Evolutionary conservation across 495 filamentous ascomycete genomes (phyloP).

Genomic region (Penicillium cataractarum): DNA sequence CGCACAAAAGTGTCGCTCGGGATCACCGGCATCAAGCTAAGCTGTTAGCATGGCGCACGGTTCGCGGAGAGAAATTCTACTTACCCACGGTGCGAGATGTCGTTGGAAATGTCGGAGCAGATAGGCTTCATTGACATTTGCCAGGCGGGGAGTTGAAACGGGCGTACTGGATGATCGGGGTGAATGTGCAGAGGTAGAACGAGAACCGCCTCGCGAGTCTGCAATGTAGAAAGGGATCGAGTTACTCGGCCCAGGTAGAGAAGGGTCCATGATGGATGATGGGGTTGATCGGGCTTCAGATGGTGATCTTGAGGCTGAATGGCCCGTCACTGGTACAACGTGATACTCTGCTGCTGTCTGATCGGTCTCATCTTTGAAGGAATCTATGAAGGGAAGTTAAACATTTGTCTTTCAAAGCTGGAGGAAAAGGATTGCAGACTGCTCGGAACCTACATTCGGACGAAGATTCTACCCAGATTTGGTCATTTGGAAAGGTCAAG

Average conservation of each 20-base stretch:
- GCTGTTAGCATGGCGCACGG: neutral
- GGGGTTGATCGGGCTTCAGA: constrained; percentile 33
- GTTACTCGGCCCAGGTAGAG: constrained; percentile 18
- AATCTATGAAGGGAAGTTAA: constrained; percentile 25
- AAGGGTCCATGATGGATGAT: constrained; percentile 34
- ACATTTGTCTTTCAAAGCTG: neutral
- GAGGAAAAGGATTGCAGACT: neutral
- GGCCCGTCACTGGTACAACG: constrained; percentile 31
- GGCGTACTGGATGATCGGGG: constrained; percentile 25
- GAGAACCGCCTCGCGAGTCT: constrained; percentile 22
- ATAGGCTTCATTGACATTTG: constrained; percentile 44
- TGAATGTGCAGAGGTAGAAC: constrained; percentile 26
- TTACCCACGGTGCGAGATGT: constrained; percentile 44
- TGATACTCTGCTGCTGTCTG: constrained; percentile 47
- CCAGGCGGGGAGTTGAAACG: constrained; percentile 30
- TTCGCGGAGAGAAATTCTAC: neutral
- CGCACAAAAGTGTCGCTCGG: constrained; percentile 39
- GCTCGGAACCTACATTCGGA: constrained; percentile 31
- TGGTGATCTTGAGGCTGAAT: constrained; percentile 26
- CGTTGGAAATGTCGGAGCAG: constrained; percentile 46
- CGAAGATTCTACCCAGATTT: constrained; percentile 41
- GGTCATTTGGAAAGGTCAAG: constrained; percentile 43
- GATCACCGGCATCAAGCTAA: constrained; percentile 46
- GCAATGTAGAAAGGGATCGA: constrained; percentile 16
- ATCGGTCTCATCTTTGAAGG: constrained; percentile 49